Percentiles rank a stretch among this genome's conserved stretches.
phyloP scores from a whole-genome alignment of 345 rosid genomes.

The Sapria himalayana region DNA sequence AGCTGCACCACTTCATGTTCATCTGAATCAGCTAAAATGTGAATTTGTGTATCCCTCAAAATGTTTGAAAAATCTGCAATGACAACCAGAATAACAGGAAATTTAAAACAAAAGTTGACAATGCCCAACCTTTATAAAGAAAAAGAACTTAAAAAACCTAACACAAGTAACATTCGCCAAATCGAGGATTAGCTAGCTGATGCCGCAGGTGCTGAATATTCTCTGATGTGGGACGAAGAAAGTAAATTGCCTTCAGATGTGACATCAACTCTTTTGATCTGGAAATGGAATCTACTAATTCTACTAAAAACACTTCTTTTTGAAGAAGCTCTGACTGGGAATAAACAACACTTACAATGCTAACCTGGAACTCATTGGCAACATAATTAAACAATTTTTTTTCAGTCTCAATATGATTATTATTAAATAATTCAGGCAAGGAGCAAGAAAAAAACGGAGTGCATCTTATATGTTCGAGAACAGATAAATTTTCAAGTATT shows the following conservation, averaged over 20 bases:
- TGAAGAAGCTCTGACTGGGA: conserved; percentile 90
- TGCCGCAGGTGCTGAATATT: conserved; percentile 68
- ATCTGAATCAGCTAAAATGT: conserved; percentile 89
- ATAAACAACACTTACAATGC: conserved; percentile 74
- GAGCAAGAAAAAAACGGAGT: no score
- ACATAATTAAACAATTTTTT: no score
- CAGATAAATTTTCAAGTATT: no score
- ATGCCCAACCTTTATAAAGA: not conserved
- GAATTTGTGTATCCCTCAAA: conserved; percentile 94
- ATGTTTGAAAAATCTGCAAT: conserved; percentile 86
- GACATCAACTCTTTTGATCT: conserved; percentile 76
- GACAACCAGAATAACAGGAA: conserved; percentile 1
- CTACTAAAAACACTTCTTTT: conserved; percentile 87
- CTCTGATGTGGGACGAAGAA: conserved; percentile 70
- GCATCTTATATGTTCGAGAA: no score
- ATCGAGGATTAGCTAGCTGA: conserved; percentile 68
- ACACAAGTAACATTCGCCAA: conserved; percentile 88
- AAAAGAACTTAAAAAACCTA: conserved; percentile 9
- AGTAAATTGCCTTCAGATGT: conserved; percentile 81
- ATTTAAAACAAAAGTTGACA: not conserved
- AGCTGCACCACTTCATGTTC: conserved; percentile 92
- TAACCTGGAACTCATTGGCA: conserved; percentile 32
- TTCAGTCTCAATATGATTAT: no score
- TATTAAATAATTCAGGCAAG: no score
- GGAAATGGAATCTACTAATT: conserved; percentile 69